phyloP scores from a whole-genome alignment of 2,329 filamentous ascomycete genomes.

The Neofusicoccum cordaticola region DNA sequence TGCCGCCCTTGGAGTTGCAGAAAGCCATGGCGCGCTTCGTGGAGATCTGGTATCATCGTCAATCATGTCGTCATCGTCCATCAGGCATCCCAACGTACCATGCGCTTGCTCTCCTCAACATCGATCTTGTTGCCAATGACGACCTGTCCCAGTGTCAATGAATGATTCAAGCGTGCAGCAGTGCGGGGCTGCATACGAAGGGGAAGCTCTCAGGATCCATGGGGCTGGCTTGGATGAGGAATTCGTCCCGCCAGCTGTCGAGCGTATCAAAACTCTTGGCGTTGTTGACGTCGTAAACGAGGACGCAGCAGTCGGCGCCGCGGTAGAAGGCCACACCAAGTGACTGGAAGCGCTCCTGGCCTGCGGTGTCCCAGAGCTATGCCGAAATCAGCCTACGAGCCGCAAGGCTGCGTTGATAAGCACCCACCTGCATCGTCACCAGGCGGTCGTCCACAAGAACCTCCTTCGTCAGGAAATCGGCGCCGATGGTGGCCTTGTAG shows the following conservation, averaged over 20 bases:
- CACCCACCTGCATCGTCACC: conserved; percentile 90
- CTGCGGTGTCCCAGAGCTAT: conserved; percentile 95
- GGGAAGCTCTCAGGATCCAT: conserved; percentile 97
- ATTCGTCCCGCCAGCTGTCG: conserved; percentile 98
- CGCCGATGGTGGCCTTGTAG: conserved; percentile 99
- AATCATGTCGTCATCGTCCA: background rate
- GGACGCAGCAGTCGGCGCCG: conserved; percentile 94
- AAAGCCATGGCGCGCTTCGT: conserved; percentile 96
- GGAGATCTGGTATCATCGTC: conserved; percentile 63
- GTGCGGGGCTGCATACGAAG: conserved; percentile 66
- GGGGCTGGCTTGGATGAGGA: conserved; percentile 93
- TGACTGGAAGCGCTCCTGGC: conserved; percentile 96
- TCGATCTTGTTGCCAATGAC: conserved; percentile 99
- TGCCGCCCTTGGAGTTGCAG: conserved; percentile 94
- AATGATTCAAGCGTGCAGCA: background rate
- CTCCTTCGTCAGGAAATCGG: conserved; percentile 97
- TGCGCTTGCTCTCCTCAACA: conserved; percentile 94
- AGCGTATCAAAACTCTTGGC: conserved; percentile 98
- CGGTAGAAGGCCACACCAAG: conserved; percentile 96
- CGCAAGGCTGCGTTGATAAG: background rate
- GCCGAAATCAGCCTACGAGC: conserved; percentile 23
- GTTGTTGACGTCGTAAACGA: conserved; percentile 99
- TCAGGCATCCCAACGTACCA: conserved; percentile 52
- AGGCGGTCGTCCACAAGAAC: conserved; percentile 94
- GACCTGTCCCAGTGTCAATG: conserved; percentile 55